These are phyloP conservation scores for Alternaria arbusti DNA, from an alignment of 2,329 filamentous ascomycete genomes.

Conservation along the genomic window DNA sequence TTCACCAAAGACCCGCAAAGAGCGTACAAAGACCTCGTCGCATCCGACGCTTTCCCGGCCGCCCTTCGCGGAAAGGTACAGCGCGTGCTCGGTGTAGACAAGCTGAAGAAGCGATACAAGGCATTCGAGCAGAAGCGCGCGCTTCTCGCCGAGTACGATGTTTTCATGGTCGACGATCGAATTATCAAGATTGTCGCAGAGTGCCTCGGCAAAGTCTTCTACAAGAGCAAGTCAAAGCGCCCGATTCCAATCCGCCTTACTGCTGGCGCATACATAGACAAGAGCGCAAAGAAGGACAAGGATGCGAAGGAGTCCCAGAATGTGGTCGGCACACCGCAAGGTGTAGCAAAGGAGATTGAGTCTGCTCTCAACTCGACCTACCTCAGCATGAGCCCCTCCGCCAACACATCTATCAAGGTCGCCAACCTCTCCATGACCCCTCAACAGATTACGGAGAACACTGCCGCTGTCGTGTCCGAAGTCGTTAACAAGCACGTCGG, in stretches of 20 bases:
- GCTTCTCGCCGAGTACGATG: slow-evolving; percentile 83
- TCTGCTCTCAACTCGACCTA: slow-evolving; percentile 78
- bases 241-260: slow-evolving; percentile 82
- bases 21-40: slow-evolving; percentile 87
- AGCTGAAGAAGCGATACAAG: slow-evolving; percentile 88
- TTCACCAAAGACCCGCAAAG: slow-evolving; percentile 85
- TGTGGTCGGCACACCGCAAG: slow-evolving; percentile 63
- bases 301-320: slow-evolving; percentile 42
- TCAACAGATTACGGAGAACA: slow-evolving; percentile 80
- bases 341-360: slow-evolving; percentile 81
- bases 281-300: slow-evolving; percentile 50
- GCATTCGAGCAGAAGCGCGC: slow-evolving; percentile 82
- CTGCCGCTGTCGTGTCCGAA: slow-evolving; percentile 67
- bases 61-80: slow-evolving; percentile 56
- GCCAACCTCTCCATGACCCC: slow-evolving; percentile 76
- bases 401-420: slow-evolving; percentile 80
- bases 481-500: slow-evolving; percentile 82
- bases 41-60: slow-evolving; percentile 65
- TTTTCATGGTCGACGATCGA: slow-evolving; percentile 92
- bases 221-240: slow-evolving; percentile 80
- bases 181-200: slow-evolving; percentile 76
- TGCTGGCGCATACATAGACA: slow-evolving; percentile 66
- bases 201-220: slow-evolving; percentile 89
- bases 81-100: slow-evolving; percentile 77
- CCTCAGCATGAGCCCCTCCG: slow-evolving; percentile 78